A percentile compares a stretch with the other conserved stretches of the same genome.
Evolutionary conservation across 2,329 filamentous ascomycete genomes (phyloP).

Genomic region (Amesomyces nigricolor): DNA sequence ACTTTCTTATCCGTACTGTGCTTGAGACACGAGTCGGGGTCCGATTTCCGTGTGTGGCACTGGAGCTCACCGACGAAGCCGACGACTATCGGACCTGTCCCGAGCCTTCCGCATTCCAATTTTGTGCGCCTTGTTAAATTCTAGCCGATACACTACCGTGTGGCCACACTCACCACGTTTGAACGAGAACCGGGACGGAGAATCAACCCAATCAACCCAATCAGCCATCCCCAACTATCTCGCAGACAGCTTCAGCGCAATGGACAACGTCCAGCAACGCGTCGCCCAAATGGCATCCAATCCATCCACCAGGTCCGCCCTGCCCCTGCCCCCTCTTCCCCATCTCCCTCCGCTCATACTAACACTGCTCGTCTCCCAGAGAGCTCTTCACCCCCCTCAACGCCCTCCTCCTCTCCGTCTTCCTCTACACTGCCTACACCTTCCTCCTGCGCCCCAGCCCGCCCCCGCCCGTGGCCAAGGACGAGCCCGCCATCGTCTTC

Average conservation of each 20-base stretch:
- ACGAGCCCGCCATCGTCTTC: constrained; percentile 57
- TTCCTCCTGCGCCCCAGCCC: constrained; percentile 48
- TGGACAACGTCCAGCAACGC: constrained; percentile 55
- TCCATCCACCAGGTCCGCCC: constrained; percentile 31
- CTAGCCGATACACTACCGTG: too few species aligned
- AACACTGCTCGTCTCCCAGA: constrained; percentile 21
- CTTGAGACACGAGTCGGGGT: not conserved
- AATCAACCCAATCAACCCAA: not conserved
- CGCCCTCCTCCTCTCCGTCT: constrained; percentile 50
- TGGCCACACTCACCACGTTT: too few species aligned
- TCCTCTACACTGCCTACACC: constrained; percentile 54
- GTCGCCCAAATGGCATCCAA: constrained; percentile 49
- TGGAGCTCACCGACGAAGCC: not conserved
- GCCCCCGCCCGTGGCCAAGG: constrained; percentile 41
- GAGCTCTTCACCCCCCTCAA: constrained; percentile 57
- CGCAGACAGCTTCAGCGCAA: constrained; percentile 25
- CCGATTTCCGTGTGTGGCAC: not conserved
- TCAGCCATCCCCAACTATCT: not conserved
- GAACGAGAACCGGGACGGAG: not conserved
- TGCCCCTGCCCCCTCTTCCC: constrained; percentile 1
- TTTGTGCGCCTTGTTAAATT: too few species aligned
- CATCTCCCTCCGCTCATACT: not conserved
- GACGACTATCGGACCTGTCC: not conserved
- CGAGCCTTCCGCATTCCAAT: too few species aligned
- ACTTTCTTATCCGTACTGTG: too few species aligned